Conservation (phyloP, 345 rosid species). For the Sapria himalayana region DNA sequence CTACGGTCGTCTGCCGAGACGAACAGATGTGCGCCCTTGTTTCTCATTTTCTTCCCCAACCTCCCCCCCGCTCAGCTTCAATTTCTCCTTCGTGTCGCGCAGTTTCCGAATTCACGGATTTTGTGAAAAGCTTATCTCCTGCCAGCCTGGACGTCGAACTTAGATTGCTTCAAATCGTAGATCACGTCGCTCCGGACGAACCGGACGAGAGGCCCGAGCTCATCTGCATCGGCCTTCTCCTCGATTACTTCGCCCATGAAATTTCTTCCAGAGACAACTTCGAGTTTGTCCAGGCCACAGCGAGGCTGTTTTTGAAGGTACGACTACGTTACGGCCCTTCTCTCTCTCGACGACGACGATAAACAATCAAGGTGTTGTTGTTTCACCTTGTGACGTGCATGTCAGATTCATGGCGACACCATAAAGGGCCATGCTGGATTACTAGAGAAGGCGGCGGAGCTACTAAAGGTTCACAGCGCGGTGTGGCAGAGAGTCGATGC, state of each 20-base stretch:
- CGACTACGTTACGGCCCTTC: conserved; percentile 1
- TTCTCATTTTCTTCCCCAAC: no score
- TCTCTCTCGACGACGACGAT: neutral
- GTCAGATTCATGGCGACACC: conserved; percentile 82
- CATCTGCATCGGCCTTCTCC: conserved; percentile 34
- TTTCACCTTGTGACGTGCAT: neutral
- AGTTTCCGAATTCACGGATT: conserved; percentile 65
- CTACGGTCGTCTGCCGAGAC: conserved; percentile 35
- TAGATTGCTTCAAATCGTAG: conserved; percentile 79
- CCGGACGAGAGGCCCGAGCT: conserved; percentile 45
- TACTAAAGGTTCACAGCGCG: conserved; percentile 42
- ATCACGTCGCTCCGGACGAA: conserved; percentile 41
- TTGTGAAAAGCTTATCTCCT: conserved; percentile 66
- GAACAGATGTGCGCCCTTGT: conserved; percentile 57
- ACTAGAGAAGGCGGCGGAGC: conserved; percentile 53
- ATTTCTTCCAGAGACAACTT: conserved; percentile 50
- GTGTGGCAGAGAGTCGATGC: conserved; percentile 79
- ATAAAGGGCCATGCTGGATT: conserved; percentile 36
- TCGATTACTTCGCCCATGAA: conserved; percentile 64
- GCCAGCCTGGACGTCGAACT: conserved; percentile 78
- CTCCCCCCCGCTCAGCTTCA: no score
- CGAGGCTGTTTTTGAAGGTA: conserved; percentile 85
- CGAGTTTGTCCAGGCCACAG: conserved; percentile 75
- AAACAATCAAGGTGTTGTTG: neutral
- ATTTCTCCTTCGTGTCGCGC: no score